Conservation (phyloP, 2,329 filamentous ascomycete genomes). For the Penicillium sp. region DNA sequence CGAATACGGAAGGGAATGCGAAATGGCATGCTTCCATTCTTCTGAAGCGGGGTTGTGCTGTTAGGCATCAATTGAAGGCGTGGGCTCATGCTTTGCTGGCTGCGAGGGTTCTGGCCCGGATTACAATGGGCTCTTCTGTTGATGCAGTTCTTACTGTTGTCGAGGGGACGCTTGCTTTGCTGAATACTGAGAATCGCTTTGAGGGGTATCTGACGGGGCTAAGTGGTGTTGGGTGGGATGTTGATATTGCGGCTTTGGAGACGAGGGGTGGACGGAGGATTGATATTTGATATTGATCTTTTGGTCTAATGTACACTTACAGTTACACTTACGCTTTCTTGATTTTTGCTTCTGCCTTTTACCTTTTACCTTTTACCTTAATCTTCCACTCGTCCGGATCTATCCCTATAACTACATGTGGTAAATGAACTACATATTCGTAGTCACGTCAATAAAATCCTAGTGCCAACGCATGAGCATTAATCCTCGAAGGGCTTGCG, state of each 20-base stretch:
- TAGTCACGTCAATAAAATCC: neutral
- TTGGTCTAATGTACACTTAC: neutral
- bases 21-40: slow-evolving; percentile 55
- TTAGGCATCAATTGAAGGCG: slow-evolving; percentile 55
- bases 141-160: slow-evolving; percentile 34
- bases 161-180: slow-evolving; percentile 43
- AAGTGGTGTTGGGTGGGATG: slow-evolving; percentile 61
- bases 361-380: neutral
- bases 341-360: neutral
- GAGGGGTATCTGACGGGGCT: slow-evolving; percentile 44
- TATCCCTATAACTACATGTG: neutral
- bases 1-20: neutral
- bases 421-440: neutral
- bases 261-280: slow-evolving; percentile 55
- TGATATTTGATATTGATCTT: neutral
- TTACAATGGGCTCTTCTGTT: neutral
- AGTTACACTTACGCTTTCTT: neutral
- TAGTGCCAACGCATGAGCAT: no score
- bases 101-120: slow-evolving; percentile 30
- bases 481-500: neutral
- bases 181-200: slow-evolving; percentile 45
- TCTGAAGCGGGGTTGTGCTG: slow-evolving; percentile 58
- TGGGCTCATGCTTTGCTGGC: slow-evolving; percentile 61
- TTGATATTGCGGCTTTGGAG: slow-evolving; percentile 63
- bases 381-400: neutral